Conservation (phyloP, 768 basidiomycete genomes). For the Boletus rufocinnamomeus region DNA sequence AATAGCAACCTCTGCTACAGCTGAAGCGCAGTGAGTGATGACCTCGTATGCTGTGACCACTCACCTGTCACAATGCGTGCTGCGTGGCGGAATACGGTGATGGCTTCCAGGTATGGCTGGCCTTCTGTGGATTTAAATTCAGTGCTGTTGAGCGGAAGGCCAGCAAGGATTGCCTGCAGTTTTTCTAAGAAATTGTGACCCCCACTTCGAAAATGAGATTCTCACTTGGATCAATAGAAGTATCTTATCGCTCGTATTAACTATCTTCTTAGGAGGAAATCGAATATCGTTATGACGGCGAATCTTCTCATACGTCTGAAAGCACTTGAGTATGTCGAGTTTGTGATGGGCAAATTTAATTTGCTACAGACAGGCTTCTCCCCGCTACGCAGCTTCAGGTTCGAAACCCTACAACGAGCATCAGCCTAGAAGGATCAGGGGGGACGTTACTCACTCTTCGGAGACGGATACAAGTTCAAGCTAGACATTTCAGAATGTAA, state of each 20-base stretch:
- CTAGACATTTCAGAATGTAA: slow-evolving; percentile 35
- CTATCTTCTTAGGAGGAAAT: slow-evolving; percentile 69
- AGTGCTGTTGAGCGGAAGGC: slow-evolving; percentile 63
- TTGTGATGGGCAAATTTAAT: not conserved
- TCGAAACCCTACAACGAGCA: slow-evolving; percentile 53
- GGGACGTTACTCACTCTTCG: slow-evolving; percentile 55
- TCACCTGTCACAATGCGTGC: slow-evolving; percentile 75
- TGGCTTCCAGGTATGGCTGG: slow-evolving; percentile 70
- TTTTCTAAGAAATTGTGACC: slow-evolving; percentile 8
- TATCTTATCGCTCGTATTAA: slow-evolving; percentile 74
- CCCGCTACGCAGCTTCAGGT: slow-evolving; percentile 67
- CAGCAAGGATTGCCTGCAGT: slow-evolving; percentile 66
- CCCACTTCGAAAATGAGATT: not conserved
- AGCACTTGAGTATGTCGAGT: not conserved
- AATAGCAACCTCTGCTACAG: slow-evolving; percentile 75
- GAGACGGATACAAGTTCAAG: slow-evolving; percentile 65
- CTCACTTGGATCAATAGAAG: slow-evolving; percentile 77
- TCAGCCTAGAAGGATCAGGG: slow-evolving; percentile 2
- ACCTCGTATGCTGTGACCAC: not conserved
- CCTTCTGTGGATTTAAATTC: slow-evolving; percentile 75
- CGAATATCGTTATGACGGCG: slow-evolving; percentile 76
- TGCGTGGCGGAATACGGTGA: slow-evolving; percentile 73
- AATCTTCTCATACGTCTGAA: slow-evolving; percentile 64
- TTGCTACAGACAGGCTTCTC: slow-evolving; percentile 62
- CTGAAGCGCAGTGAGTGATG: slow-evolving; percentile 41